Conservation (phyloP, 106 monocot genomes). For the Apostasia shenzhenica region DNA sequence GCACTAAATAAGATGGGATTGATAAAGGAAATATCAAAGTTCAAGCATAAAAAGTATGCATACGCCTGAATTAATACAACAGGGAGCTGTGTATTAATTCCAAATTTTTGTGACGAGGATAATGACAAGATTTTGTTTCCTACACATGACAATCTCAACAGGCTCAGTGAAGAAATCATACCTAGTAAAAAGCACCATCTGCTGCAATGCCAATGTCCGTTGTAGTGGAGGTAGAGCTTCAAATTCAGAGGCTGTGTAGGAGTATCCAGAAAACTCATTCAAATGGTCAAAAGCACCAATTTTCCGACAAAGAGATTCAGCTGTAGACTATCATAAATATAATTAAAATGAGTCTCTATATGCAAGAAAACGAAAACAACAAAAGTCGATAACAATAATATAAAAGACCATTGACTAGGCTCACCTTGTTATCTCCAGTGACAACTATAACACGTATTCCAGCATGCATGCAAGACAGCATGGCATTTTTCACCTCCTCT, state of each 20-base stretch:
- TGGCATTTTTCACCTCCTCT: conserved; percentile 89
- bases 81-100: no score
- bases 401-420: conserved; percentile 1
- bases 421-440: conserved; percentile 97
- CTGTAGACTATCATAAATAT: conserved; percentile 64
- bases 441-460: conserved; percentile 99
- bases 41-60: no score
- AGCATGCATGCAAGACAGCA: conserved; percentile 92
- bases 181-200: conserved; percentile 93
- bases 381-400: neutral
- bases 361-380: neutral
- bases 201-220: conserved; percentile 75
- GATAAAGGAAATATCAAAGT: no score
- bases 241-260: conserved; percentile 98
- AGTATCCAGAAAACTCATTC: conserved; percentile 77
- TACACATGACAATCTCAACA: neutral
- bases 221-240: conserved; percentile 82
- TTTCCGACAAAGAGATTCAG: conserved; percentile 89
- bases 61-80: no score
- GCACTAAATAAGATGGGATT: no score
- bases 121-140: no score
- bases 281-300: conserved; percentile 94
- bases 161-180: conserved; percentile 6
- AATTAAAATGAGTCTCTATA: conserved; percentile 1
- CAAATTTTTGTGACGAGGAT: no score